phyloP scores from a whole-genome alignment of 164 flowering plant genomes.

The Vitis rotundifolia region DNA sequence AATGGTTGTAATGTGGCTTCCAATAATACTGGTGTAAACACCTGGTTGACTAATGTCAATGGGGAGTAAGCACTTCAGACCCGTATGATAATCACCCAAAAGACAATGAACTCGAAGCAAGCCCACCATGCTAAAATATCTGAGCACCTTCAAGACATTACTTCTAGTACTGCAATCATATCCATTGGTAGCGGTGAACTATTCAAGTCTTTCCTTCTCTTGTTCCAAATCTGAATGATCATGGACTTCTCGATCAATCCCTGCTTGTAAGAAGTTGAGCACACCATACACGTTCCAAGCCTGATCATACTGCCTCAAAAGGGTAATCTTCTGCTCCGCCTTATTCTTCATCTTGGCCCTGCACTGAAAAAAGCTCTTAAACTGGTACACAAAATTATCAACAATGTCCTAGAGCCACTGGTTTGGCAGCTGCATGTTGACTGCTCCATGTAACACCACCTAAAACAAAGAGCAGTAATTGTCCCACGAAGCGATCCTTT shows the following conservation, averaged over 20 bases:
- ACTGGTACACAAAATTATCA: conserved; percentile 97
- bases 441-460: conserved; percentile 90
- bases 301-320: conserved; percentile 79
- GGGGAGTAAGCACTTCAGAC: conserved; percentile 85
- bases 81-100: conserved; percentile 95
- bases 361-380: conserved; percentile 92
- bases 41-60: conserved; percentile 94
- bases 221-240: conserved; percentile 83
- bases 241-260: conserved; percentile 77
- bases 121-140: conserved; percentile 98
- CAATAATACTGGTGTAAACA: conserved; percentile 89
- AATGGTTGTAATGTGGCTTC: conserved; percentile 91
- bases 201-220: conserved; percentile 91
- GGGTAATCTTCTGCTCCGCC: conserved; percentile 84
- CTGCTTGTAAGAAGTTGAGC: conserved; percentile 92
- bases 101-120: conserved; percentile 94
- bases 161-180: conserved; percentile 96
- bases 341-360: conserved; percentile 96
- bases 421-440: conserved; percentile 93
- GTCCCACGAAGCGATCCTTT: conserved; percentile 91
- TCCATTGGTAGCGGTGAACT: conserved; percentile 92
- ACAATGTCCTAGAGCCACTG: conserved; percentile 99
- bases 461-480: conserved; percentile 76
- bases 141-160: conserved; percentile 94
- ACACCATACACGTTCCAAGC: conserved; percentile 99